Evolutionary conservation across 2,329 filamentous ascomycete genomes (phyloP).

Genomic region (Fusarium sp.): DNA sequence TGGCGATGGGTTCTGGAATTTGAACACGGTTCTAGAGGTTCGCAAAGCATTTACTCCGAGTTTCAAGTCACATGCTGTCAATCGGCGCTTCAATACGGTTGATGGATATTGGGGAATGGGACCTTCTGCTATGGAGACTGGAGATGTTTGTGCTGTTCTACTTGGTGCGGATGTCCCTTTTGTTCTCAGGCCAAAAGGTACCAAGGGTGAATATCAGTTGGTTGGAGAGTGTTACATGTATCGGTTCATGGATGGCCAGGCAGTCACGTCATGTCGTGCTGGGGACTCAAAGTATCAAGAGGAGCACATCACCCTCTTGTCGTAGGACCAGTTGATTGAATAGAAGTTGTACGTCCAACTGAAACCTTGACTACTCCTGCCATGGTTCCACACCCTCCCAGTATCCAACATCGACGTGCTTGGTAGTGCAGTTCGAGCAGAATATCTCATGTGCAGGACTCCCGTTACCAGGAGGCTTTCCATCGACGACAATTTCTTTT

Average conservation of each 20-base stretch:
- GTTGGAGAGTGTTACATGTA: slow-evolving; percentile 23
- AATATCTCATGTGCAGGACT: too few relatives aligned
- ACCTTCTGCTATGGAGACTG: not conserved
- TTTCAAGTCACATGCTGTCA: slow-evolving; percentile 3
- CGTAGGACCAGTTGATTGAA: not conserved
- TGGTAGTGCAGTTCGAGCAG: too few relatives aligned
- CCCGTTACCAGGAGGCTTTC: too few relatives aligned
- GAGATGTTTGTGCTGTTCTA: slow-evolving; percentile 1
- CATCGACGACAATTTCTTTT: too few relatives aligned
- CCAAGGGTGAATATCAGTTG: not conserved
- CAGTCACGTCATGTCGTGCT: rapidly evolving
- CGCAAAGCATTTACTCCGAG: not conserved
- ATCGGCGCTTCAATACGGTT: slow-evolving; percentile 1
- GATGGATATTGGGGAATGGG: slow-evolving; percentile 8
- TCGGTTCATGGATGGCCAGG: slow-evolving; percentile 5
- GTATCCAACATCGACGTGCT: too few relatives aligned
- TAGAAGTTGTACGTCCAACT: too few relatives aligned
- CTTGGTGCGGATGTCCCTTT: slow-evolving; percentile 13
- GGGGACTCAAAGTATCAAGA: not conserved
- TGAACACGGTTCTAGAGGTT: not conserved
- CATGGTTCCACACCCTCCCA: too few relatives aligned
- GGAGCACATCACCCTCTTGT: rapidly evolving
- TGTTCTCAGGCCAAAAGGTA: not conserved
- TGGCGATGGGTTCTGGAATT: not conserved
- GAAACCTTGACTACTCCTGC: rapidly evolving